Evolutionary conservation across 2,329 filamentous ascomycete species (phyloP).

Genomic region (Neofusicoccum cordaticola): DNA sequence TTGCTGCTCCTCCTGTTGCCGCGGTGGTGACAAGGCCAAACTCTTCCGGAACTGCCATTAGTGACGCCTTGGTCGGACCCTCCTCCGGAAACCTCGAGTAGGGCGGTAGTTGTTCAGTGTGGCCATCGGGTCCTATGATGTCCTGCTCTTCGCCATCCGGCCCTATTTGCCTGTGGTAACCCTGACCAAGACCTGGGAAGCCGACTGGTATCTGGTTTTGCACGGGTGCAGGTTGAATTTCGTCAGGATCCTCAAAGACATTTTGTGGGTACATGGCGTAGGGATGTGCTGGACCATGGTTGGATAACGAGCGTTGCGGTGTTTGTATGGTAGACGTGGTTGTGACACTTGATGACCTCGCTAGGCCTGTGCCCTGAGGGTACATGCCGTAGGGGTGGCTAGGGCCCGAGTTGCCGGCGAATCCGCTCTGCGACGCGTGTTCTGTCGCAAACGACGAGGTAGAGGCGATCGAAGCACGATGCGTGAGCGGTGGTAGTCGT

Average conservation of each 20-base stretch:
- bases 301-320: slow-evolving; percentile 56
- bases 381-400: slow-evolving; percentile 87
- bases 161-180: slow-evolving; percentile 70
- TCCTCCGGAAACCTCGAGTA: slow-evolving; percentile 88
- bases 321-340: slow-evolving; percentile 67
- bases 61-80: slow-evolving; percentile 56
- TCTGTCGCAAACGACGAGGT: slow-evolving; percentile 43
- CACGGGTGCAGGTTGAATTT: slow-evolving; percentile 28
- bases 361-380: slow-evolving; percentile 62
- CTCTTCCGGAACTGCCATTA: slow-evolving; percentile 22
- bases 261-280: slow-evolving; percentile 86
- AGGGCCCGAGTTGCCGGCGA: slow-evolving; percentile 63
- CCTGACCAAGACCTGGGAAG: slow-evolving; percentile 65
- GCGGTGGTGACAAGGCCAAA: background rate
- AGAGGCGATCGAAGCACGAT: slow-evolving; percentile 37
- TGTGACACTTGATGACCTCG: slow-evolving; percentile 62
- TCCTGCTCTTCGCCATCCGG: slow-evolving; percentile 85
- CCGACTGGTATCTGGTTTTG: slow-evolving; percentile 60
- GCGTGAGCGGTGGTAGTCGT: slow-evolving; percentile 23
- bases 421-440: slow-evolving; percentile 58
- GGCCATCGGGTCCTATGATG: slow-evolving; percentile 81
- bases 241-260: slow-evolving; percentile 56
- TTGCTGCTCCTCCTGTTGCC: background rate
- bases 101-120: slow-evolving; percentile 86
- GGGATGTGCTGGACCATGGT: slow-evolving; percentile 72